Base-by-base conservation (phyloP, 352 stramenopile species). In the Phytophthora sp. region DNA sequence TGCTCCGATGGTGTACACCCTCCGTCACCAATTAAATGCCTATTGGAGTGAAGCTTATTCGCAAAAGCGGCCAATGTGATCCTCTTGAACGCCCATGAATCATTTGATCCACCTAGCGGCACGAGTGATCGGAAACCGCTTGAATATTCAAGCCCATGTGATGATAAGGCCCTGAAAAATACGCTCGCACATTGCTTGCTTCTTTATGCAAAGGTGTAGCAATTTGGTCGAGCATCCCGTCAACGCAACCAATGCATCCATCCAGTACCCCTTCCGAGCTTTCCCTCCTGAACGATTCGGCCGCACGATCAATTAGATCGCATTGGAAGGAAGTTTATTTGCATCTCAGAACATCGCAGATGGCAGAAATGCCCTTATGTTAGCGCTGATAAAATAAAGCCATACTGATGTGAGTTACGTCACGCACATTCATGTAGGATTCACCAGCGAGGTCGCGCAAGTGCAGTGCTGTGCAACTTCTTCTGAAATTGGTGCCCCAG, bases 121-220 rank as follows among this genome's bases (percentile, higher is more conserved):
- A 27, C 18, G 16, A 9, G 38, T 13, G 3, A 46, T 46, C n/a
- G 15, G n/a, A 46, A 5, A 11, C 38, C 7, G 38, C 18, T 16
- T 46, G 38, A 9, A n/a, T n/a, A n/a, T n/a, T n/a, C n/a, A 46
- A 26, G 24, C 38, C 38, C 38, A 46, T 46, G 18, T 46, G 38
- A 26, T 46, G 16, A 9, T 46, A 46, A 11, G 15, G n/a, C 3
- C 2, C 38, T 9, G 3, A 26, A 46, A 4, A 16, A 46, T 27
- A 46, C 1, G 38, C 4, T 16, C n/a, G 18, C 13, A 46, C 38
- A 2, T 46, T 46, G n/a, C 38, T 18, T 5, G n/a, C 38, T 18
- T 11, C 38, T 12, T 46, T 26, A 6, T 6, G 38, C 8, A 18
- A 15, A 4, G 38, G 38, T 5, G 38, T 46, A 16, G 7, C 16